Evolutionary conservation across 192 early-diverging fungal species (phyloP), one percentile per base, ranked within the genome.

Genomic region (Backusella mclennaniae): DNA sequence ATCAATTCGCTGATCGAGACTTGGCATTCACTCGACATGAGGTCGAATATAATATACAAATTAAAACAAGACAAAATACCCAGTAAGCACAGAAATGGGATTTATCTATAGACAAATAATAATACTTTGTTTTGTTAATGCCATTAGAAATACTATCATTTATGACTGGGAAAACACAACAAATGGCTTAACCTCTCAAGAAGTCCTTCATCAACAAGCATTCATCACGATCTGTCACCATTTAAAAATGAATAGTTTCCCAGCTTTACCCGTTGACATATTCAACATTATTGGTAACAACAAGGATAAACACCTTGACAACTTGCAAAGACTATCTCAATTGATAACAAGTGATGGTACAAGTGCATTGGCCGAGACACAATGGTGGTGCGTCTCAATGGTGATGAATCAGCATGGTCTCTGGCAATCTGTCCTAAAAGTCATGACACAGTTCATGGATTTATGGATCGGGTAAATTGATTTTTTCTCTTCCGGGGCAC

Each of bases 371-470:
- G 0, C 21, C 21, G 53, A 56, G n/a, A 8, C 53, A 21, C 53
- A 39, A 26, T n/a, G 17, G 17, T 59, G 52, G 35, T 73, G 73
- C 23, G 17, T 73, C 21, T 56, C 33, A 1, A 53, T 38, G 1
- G 21, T 73, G 14, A 7, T 12, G 17, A 56, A 36, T 39, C 33
- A 36, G 7, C 31, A 36, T 36, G 52, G 49, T 11, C 26, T 35
- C 1, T 73, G 73, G 73, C 41, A 59, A 39, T 73, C 73, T 17
- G 53, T 73, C 29, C 23, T 73, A 73, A 73, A 73, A 36, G 53
- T 39, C 11, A 73, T 73, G 15, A 21, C 66, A 12, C 73, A 73
- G 53, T 73, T 73, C 41, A 56, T 33, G 31, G 73, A 73, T 73
- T 21, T 73, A 11, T 73, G 72, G 72, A 73, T 59, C 52, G 33